phyloP scores from a whole-genome alignment of 2,329 filamentous ascomycete species.

The Epichloe bromicola region DNA sequence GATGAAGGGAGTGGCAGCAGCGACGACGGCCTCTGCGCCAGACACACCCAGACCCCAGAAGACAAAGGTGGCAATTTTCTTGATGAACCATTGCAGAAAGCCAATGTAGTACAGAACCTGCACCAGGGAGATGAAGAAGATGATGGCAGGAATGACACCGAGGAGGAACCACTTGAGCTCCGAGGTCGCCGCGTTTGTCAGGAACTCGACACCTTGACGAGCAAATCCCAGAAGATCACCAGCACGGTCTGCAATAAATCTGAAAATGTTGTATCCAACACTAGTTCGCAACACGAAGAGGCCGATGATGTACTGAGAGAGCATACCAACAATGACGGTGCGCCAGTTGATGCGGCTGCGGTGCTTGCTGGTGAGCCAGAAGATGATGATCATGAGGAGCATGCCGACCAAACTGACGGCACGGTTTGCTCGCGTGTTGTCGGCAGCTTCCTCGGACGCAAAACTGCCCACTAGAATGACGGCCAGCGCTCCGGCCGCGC shows the following conservation, averaged over 20 bases:
- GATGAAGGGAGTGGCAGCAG: conserved; percentile 85
- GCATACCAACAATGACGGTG: conserved; percentile 78
- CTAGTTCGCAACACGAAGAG: conserved; percentile 75
- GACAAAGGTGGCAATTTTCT: conserved; percentile 80
- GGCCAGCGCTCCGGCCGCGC: conserved; percentile 49
- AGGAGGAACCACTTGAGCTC: conserved; percentile 55
- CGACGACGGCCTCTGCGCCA: conserved; percentile 86
- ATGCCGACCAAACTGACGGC: conserved; percentile 73
- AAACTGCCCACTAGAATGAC: conserved; percentile 72
- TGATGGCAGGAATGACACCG: conserved; percentile 74
- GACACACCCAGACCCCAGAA: conserved; percentile 82
- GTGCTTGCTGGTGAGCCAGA: conserved; percentile 62
- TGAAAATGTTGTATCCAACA: conserved; percentile 82
- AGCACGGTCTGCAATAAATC: conserved; percentile 68
- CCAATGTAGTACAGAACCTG: conserved; percentile 74
- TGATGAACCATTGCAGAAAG: conserved; percentile 77
- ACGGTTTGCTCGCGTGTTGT: conserved; percentile 71
- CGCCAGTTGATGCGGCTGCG: conserved; percentile 55
- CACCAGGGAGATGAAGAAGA: conserved; percentile 92
- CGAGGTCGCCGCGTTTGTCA: conserved; percentile 35
- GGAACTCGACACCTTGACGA: conserved; percentile 56
- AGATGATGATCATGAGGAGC: conserved; percentile 49
- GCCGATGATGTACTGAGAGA: conserved; percentile 76
- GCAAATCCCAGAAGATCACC: conserved; percentile 66
- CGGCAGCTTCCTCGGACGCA: conserved; percentile 52